Base-by-base conservation (phyloP, 805 yeast species). In the Monosporozyma yasuniensis region DNA sequence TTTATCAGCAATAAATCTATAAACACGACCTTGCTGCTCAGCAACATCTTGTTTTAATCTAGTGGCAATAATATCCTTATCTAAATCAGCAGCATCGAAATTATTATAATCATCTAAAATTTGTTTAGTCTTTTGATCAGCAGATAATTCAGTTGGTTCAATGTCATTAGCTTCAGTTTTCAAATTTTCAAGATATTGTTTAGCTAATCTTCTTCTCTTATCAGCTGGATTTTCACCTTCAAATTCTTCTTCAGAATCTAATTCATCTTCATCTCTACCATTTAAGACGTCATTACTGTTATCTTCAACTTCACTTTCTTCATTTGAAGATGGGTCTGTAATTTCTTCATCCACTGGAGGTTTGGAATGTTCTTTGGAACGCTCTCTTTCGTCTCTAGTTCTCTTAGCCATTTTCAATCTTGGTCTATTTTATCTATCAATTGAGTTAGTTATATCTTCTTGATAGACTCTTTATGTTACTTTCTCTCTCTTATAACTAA, bases 41-140 rank as follows among this genome's bases (percentile, higher is more conserved):
- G 96, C 95, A 43, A 87, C 96, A 63, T 93, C 98, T 56, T 80
- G 79, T 61, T 81, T 85, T 58, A 93, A 74, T 59, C 99, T 76
- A 32, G 85, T 75, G 4, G 89, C 79, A 46, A 93, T 75, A 57
- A 86, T 83, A 59, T 93, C 98, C 51, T 83, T 78, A 67, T 91
- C 99, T 57, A 91, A 68, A 58, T 93, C 97, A 56, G 81, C 79
- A 9, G 99, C 98, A 71, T 89, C 96, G 59, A 87, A 90, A 47
- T 76, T 80, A 46, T 65, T 65, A 49, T 72, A 77, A 28, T 67
- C 72, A 44, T 61, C 67, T 4, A 62, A 50, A 55, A 7, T 50
- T 53, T 18, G 54, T 57, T 32, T 52, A 56, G 44, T 52, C 60
- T 4, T 44, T 38, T 8, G 46, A 8, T 39, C 42, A 39, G 42